Base-by-base conservation (phyloP, 2,329 filamentous ascomycete genomes). In the Chaetomium globosum region DNA sequence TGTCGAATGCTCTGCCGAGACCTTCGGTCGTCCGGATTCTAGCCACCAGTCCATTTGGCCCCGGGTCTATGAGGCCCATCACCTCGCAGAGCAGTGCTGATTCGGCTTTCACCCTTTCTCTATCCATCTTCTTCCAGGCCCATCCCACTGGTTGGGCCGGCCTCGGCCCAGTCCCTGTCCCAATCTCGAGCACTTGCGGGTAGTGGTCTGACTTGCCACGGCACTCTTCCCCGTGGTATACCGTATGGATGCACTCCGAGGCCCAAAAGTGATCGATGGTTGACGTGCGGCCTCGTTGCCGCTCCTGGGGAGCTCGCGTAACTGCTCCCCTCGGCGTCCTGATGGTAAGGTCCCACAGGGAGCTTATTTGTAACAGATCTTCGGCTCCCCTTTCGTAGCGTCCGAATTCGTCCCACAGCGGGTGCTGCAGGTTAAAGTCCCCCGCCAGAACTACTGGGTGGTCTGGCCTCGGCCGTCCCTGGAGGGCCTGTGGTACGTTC, bases 201-300 rank as follows among this genome's bases (percentile, higher is more conserved):
- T 55, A 61, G 33, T 61, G 59, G 26, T 61, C 59, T 30, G 23
- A 61, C 21, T 55, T 61, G n/a, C 49, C 33, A 28, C 49, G 49
- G 31, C 36, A 31, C 8, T 55, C 51, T 33, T 48, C 43, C 8
- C 56, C 16, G 12, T 59, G 31, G 26, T 59, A 59, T 10, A 49
- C 26, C n/a, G 39, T 12, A 31, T 59, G 39, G 6, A 59, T 23
- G 16, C 21, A 16, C 26, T 28, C 39, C n/a, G 26, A 59, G 12
- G 23, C 31, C 56, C 26, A 59, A 23, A 59, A 21, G 26, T 48
- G 16, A 16, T 59, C 39, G 39, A 59, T 46, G 3, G 36, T 59
- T 49, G 26, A 59, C 9, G 39, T 30, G 6, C 26, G 16, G 16
- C 56, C 39, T 49, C 39, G 36, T 8, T 59, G 26, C 9, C 19